phyloP scores from a whole-genome alignment of 305 asterid species.

The Fraxinus greggii region DNA sequence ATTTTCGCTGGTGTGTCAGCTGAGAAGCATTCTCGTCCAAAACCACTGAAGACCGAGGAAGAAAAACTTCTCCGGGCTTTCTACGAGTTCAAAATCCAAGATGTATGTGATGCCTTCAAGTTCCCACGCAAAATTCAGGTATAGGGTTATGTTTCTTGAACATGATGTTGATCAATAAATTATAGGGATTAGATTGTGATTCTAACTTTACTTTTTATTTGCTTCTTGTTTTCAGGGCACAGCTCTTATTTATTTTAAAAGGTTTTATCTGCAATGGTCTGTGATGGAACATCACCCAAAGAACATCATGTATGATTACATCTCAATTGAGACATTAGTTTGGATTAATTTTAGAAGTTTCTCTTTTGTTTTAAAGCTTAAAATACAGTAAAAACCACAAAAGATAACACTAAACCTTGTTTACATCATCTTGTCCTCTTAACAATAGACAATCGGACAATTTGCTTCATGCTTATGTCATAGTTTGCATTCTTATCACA shows the following conservation, averaged over 20 bases:
- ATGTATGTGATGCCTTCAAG: conserved; percentile 90
- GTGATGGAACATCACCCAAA: conserved; percentile 98
- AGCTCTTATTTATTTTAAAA: conserved; percentile 84
- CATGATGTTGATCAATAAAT: conserved; percentile 10
- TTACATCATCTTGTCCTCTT: neutral
- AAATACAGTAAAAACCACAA: neutral
- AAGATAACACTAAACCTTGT: neutral
- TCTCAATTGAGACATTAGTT: conserved; percentile 21
- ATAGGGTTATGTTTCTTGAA: conserved; percentile 19
- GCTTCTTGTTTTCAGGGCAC: conserved; percentile 66
- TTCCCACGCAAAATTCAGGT: conserved; percentile 95
- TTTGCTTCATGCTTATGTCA: neutral
- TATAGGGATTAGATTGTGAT: conserved; percentile 4
- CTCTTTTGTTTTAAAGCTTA: neutral
- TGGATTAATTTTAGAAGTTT: conserved; percentile 9
- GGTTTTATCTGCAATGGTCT: conserved; percentile 93
- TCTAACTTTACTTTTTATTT: conserved; percentile 21
- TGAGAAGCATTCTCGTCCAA: conserved; percentile 75
- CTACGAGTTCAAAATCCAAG: conserved; percentile 87
- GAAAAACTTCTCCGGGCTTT: conserved; percentile 80
- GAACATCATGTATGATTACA: conserved; percentile 66
- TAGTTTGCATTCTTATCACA: neutral
- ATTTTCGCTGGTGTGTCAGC: conserved; percentile 40
- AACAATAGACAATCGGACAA: neutral
- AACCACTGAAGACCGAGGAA: conserved; percentile 84